These are phyloP conservation scores for Leccinum huronense DNA, from an alignment of 1,284 basidiomycete genomes.

Conservation along the genomic window DNA sequence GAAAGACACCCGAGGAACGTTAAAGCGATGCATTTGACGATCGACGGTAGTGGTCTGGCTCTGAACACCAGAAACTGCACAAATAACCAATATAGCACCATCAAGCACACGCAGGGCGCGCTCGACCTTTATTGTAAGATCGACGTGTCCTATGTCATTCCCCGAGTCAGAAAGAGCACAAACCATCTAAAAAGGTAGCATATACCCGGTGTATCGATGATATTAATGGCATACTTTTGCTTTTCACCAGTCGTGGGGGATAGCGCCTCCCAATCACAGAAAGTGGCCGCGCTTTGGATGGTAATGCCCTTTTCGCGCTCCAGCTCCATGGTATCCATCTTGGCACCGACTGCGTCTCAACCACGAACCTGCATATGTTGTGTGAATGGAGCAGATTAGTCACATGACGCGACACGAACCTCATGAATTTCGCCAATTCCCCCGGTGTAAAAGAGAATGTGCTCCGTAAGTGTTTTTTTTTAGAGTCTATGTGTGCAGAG, in stretches of 20 bases:
- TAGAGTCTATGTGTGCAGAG: slow-evolving; percentile 94
- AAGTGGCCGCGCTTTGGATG: slow-evolving; percentile 98
- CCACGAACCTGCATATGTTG: slow-evolving; percentile 68
- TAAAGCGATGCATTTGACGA: slow-evolving; percentile 96
- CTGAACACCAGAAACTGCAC: slow-evolving; percentile 95
- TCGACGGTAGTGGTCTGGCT: slow-evolving; percentile 99
- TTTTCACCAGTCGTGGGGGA: slow-evolving; percentile 63
- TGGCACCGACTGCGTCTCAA: slow-evolving; percentile 93
- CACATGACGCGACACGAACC: slow-evolving; percentile 47
- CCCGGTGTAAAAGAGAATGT: slow-evolving; percentile 95
- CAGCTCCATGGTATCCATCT: slow-evolving; percentile 99
- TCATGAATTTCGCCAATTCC: slow-evolving; percentile 97
- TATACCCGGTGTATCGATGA: slow-evolving; percentile 96
- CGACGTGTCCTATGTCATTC: slow-evolving; percentile 78
- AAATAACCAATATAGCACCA: slow-evolving; percentile 94
- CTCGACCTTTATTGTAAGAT: slow-evolving; percentile 99
- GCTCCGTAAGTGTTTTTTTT: slow-evolving; percentile 99
- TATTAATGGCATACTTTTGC: slow-evolving; percentile 93
- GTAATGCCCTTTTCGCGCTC: slow-evolving; percentile 99
- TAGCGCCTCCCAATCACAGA: slow-evolving; percentile 91
- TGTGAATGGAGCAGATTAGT: neutral
- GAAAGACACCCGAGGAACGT: slow-evolving; percentile 94
- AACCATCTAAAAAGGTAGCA: neutral
- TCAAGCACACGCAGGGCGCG: slow-evolving; percentile 95
- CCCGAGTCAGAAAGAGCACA: slow-evolving; percentile 1